Conservation (phyloP, 306 rosid species). For the Vigna nakashimae region DNA sequence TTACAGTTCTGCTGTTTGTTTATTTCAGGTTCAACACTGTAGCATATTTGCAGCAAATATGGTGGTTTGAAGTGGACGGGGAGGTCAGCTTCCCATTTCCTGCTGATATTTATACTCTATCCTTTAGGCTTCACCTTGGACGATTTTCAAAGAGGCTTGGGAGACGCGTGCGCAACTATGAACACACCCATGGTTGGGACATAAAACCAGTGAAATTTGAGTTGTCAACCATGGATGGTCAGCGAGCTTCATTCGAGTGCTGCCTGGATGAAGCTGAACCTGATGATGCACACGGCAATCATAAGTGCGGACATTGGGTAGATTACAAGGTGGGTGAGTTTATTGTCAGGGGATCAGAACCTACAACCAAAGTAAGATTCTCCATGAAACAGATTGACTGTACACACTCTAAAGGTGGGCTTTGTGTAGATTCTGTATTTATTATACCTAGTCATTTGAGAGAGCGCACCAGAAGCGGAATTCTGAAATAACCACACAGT, state of each 20-base stretch:
- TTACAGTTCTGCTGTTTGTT: slow-evolving; percentile 36
- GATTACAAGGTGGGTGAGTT: slow-evolving; percentile 98
- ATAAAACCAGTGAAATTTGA: slow-evolving; percentile 78
- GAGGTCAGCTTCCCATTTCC: slow-evolving; percentile 79
- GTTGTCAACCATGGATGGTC: slow-evolving; percentile 80
- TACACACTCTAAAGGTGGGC: slow-evolving; percentile 94
- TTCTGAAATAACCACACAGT: slow-evolving; percentile 50
- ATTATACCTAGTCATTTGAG: slow-evolving; percentile 77
- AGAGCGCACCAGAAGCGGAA: slow-evolving; percentile 59
- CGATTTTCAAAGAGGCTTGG: slow-evolving; percentile 83
- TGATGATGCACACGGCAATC: slow-evolving; percentile 60
- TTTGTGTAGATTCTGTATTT: slow-evolving; percentile 91
- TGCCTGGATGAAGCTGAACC: slow-evolving; percentile 69
- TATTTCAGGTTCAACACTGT: slow-evolving; percentile 79
- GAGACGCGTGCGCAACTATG: slow-evolving; percentile 75
- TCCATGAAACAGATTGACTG: slow-evolving; percentile 99
- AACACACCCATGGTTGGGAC: slow-evolving; percentile 96
- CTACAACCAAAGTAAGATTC: slow-evolving; percentile 74
- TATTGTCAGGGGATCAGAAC: slow-evolving; percentile 62
- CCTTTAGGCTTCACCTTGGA: slow-evolving; percentile 91
- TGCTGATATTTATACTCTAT: slow-evolving; percentile 78
- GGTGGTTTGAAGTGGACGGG: slow-evolving; percentile 99
- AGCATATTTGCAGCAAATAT: slow-evolving; percentile 92
- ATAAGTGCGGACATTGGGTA: slow-evolving; percentile 86
- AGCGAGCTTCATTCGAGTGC: slow-evolving; percentile 66